Conservation (phyloP, 495 filamentous ascomycete genomes). For the Usnea hakonensis region DNA sequence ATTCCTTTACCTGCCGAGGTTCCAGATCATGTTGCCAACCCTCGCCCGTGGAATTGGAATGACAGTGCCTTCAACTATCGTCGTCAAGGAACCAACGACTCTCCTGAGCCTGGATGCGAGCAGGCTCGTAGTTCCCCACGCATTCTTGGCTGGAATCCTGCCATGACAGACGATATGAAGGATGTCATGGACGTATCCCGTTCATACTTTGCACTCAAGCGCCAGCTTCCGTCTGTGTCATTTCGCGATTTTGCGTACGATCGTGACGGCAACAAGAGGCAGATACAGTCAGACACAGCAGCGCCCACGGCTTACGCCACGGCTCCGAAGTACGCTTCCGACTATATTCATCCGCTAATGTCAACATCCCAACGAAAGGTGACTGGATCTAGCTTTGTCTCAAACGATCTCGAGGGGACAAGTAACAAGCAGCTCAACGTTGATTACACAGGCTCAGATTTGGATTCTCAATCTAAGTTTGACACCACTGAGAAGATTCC, state of each 20-base stretch:
- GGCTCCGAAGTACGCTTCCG: not conserved
- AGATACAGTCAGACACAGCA: constrained; percentile 8
- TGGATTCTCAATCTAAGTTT: not conserved
- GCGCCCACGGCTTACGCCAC: not conserved
- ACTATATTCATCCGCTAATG: not conserved
- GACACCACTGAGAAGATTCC: not conserved
- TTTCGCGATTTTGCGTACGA: constrained; percentile 10
- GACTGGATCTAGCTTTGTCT: not conserved
- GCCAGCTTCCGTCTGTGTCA: constrained; percentile 9
- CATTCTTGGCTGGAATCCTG: constrained; percentile 11
- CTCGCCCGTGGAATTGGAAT: constrained; percentile 26
- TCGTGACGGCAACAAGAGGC: constrained; percentile 2
- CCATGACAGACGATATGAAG: constrained; percentile 11
- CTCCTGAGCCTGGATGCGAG: constrained; percentile 4
- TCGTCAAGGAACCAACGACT: not conserved
- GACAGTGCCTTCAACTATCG: constrained; percentile 24
- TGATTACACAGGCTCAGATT: not conserved
- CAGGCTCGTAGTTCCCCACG: constrained; percentile 12
- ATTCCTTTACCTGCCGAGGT: constrained; percentile 20
- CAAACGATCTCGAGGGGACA: not conserved
- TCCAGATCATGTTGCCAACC: constrained; percentile 23
- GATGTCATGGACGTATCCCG: constrained; percentile 15
- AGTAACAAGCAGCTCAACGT: not conserved
- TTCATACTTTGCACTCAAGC: constrained; percentile 14
- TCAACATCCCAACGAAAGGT: not conserved